Base-by-base conservation (phyloP, 1,284 basidiomycete genomes). In the Cryptococcus floricola region DNA sequence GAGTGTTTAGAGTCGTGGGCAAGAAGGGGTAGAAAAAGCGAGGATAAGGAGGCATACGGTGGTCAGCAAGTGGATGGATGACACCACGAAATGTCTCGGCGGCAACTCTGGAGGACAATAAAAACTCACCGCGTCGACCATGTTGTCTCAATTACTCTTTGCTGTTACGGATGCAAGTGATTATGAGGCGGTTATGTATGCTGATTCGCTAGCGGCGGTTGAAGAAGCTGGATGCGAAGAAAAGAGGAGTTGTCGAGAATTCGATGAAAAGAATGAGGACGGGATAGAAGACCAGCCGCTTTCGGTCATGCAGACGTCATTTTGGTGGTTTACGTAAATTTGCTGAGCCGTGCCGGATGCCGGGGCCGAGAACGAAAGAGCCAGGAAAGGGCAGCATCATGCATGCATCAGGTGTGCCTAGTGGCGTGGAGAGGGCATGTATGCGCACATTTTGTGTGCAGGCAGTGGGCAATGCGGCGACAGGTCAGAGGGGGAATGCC, bases 121-220 rank as follows among this genome's bases (percentile, higher is more conserved):
- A 13, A 14, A 18, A 48, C 46, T 48, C 46, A 48, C 46, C 16
- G n/a, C 6, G 46, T 48, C 46, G 46, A 31, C 46, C 46, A 48
- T 48, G 14, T 8, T 37, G 9, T 9, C 41, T 42, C 23, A n/a
- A 14, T 42, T 42, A 9, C 28, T 48, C 1, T 7, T 18, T 5
- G 1, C 16, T 48, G 12, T 47, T 13, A 23, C 23, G 23, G 9
- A 25, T 18, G 18, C 25, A 44, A 12, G 18, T 4, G 41, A 14
- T 44, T 12, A 18, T 14, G 10, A 18, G 42, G 42, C 5, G 14
- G 18, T 12, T n/a, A 25, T 44, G 18, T 44, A 19, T 13, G 42
- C 18, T 13, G 42, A 14, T 3, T 13, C 10, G 10, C 1, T 5
- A 25, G 46, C 10, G 27, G 28, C 28, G 31, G 4, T 14, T 31